Evolutionary conservation across 495 filamentous ascomycete species (phyloP).

Genomic region (Aspergillus nanangensis): DNA sequence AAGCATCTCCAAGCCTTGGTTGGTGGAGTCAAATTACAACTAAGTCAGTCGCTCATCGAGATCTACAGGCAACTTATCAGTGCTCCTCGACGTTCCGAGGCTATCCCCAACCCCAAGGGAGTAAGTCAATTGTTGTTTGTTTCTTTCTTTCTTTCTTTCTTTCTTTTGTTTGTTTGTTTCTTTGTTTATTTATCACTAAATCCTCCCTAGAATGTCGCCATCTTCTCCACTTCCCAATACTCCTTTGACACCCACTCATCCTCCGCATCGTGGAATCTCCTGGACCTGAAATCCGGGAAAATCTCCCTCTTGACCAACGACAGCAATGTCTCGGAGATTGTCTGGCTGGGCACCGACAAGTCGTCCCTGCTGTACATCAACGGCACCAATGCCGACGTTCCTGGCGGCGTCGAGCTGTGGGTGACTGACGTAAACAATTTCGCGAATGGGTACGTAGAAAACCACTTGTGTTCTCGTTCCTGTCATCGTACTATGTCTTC

Average conservation of each 20-base stretch:
- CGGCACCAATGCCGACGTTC: constrained; percentile 36
- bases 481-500: not conserved
- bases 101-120: constrained; percentile 33
- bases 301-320: constrained; percentile 33
- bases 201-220: constrained; percentile 16
- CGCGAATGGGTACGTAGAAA: constrained; percentile 20
- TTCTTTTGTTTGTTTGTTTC: not conserved
- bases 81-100: constrained; percentile 31
- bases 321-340: constrained; percentile 39
- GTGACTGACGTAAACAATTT: constrained; percentile 28
- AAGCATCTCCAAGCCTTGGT: too few species aligned
- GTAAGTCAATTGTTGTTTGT: constrained; percentile 15
- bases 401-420: constrained; percentile 41
- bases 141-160: not conserved
- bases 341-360: constrained; percentile 37
- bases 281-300: constrained; percentile 36
- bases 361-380: constrained; percentile 45
- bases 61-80: constrained; percentile 25
- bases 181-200: not conserved
- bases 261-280: constrained; percentile 28
- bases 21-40: too few species aligned
- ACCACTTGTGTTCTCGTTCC: not conserved
- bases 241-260: constrained; percentile 38
- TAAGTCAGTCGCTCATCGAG: not conserved
- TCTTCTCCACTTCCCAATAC: constrained; percentile 39